Evolutionary conservation across 495 filamentous ascomycete species (phyloP).

Genomic region (Podospora fimiseda): DNA sequence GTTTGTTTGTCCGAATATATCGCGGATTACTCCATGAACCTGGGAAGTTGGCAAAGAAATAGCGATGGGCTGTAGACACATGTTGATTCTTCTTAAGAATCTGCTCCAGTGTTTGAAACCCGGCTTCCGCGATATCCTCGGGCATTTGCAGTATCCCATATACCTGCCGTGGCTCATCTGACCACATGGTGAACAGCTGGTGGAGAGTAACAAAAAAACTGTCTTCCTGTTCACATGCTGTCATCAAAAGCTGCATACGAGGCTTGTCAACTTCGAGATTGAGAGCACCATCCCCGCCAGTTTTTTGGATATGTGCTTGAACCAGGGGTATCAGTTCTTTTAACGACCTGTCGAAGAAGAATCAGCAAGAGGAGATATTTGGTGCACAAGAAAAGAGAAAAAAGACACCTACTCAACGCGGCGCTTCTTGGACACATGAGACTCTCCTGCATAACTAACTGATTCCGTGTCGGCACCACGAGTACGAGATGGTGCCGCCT

Average conservation of each 20-base stretch:
- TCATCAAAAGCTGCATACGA: conserved; percentile 48
- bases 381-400: too few species aligned
- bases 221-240: conserved; percentile 54
- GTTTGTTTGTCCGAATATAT: neutral
- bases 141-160: conserved; percentile 4
- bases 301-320: conserved; percentile 16
- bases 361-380: neutral
- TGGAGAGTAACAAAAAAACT: conserved; percentile 60
- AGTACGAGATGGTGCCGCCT: neutral
- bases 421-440: conserved; percentile 13
- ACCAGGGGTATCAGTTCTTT: conserved; percentile 17
- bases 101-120: conserved; percentile 33
- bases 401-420: conserved; percentile 23
- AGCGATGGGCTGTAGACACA: conserved; percentile 30
- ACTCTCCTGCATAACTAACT: neutral
- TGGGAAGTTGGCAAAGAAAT: conserved; percentile 53
- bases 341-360: neutral
- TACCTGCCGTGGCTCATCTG: conserved; percentile 9
- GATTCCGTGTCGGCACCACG: neutral
- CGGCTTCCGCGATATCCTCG: conserved; percentile 18
- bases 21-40: conserved; percentile 20
- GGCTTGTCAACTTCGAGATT: conserved; percentile 36
- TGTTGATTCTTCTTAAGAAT: conserved; percentile 37
- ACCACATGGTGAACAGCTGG: conserved; percentile 58
- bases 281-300: conserved; percentile 12